Base-by-base conservation (phyloP, 768 basidiomycete genomes). In the Imleria badia region DNA sequence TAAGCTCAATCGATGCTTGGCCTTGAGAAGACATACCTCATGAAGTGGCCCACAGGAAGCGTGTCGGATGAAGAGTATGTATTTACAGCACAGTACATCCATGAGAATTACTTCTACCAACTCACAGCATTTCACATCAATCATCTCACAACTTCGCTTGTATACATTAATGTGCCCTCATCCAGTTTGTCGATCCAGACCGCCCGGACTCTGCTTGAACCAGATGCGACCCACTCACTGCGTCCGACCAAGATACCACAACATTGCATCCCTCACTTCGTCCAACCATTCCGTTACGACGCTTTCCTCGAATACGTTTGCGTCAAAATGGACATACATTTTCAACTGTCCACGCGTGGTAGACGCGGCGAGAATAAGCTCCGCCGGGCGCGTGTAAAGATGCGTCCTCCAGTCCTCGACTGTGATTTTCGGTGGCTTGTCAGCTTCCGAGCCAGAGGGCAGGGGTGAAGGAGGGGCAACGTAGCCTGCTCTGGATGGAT, bases 271-370 rank as follows among this genome's bases (percentile, higher is more conserved):
- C 34, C 58, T 68, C 5, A 81, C 70, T 55, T 84, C 81, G 10
- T 68, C 62, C 46, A 84, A 52, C 78, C 80, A 83, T 63, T 81
- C 81, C 9, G 50, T 60, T 7, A 81, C 71, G 10, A 76, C 55
- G 1, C 51, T 67, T 6, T 72, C 67, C 3, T 77, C 72, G 43
- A 74, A 82, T 5, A 78, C 77, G 57, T 83, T 80, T 7, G 62
- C 66, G 45, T 84, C 82, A 59, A 70, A 78, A 57, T 50, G 74
- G 5, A 72, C 41, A 14, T 60, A 51, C 42, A 82, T 43, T 2
- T 52, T 52, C 35, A 84, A 52, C 34, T 67, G 64, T 31, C 72
- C 63, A 3, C 57, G 60, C 5, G 60, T 62, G 2, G 70, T 78
- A 3, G 66, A 47, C 15, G 79, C 76, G 2, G 78, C 76, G 0